Base-by-base conservation (phyloP, 1,284 basidiomycete genomes). In the Gomphus sp. region DNA sequence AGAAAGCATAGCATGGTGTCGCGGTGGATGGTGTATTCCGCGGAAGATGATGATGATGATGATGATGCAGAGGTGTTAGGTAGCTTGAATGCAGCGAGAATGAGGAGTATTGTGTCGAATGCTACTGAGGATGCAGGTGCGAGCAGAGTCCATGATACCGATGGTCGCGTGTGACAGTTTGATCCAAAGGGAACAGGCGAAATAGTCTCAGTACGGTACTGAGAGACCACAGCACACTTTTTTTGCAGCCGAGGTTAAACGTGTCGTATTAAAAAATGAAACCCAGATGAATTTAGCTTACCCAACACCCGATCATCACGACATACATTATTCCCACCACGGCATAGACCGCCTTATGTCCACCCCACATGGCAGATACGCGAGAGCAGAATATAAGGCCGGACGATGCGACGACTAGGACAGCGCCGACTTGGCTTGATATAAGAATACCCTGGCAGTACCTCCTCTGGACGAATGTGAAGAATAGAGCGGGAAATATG, bases 371-470 rank as follows among this genome's bases (percentile, higher is more conserved):
- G 6, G 60, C 62, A 52, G 60, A 44, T 2, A 62, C 59, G 12
- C 63, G 62, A 47, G 52, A 58, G 52, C 45, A 52, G 54, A 65
- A 65, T 18, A 65, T 62, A 16, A 60, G 34, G 7, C 64, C 64
- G 1, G 64, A 62, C 0, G 62, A 60, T 22, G 60, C 56, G 18
- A 64, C 61, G 8, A 58, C 62, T 4, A 64, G 58, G 2, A 50
- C 2, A 9, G 54, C 61, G 22, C 62, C 64, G 28, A 63, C 34
- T 25, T 59, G 60, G 52, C 55, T 62, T 7, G 56, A 28, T 16
- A 62, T 31, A 3, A 64, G 60, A 0, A 58, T 50, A 5, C 59
- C 45, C 34, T 58, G 62, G 44, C 64, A 65, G 54, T 65, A 63
- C 14, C 52, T 37, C 37, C 12, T 63, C 52, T 65, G 61, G 8